phyloP scores from a whole-genome alignment of 2,329 filamentous ascomycete genomes.

The Stachybotrys elegans region DNA sequence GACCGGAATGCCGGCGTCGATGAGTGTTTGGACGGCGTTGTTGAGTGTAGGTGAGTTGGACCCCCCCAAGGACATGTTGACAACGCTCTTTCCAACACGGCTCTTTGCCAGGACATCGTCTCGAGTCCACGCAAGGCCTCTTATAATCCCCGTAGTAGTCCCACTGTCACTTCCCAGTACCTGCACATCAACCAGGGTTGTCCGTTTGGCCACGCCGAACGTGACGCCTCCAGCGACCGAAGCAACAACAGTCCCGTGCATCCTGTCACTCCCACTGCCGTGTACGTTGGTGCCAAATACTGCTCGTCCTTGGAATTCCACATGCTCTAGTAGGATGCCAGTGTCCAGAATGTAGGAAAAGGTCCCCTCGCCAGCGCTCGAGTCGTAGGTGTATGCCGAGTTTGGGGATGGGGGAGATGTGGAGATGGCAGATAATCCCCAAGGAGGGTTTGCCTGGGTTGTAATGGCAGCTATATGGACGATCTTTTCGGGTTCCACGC shows the following conservation, averaged over 20 bases:
- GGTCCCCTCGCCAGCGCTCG: constrained; percentile 27
- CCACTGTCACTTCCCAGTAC: constrained; percentile 10
- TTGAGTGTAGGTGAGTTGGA: not conserved
- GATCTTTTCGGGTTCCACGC: not conserved
- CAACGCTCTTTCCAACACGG: constrained; percentile 23
- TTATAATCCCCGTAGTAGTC: constrained; percentile 27
- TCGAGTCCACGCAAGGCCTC: constrained; percentile 36
- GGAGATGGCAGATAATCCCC: constrained; percentile 2
- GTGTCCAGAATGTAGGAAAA: constrained; percentile 39
- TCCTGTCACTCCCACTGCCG: constrained; percentile 10
- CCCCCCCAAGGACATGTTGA: constrained; percentile 38
- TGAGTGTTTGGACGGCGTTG: not conserved
- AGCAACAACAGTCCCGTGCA: constrained; percentile 32
- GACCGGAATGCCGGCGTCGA: not conserved
- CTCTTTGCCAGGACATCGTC: constrained; percentile 25
- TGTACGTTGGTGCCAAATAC: constrained; percentile 24
- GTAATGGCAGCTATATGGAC: not conserved
- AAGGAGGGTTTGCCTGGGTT: not conserved
- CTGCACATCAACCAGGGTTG: constrained; percentile 27
- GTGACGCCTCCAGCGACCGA: constrained; percentile 27
- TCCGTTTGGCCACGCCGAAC: constrained; percentile 35
- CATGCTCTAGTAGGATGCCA: constrained; percentile 28
- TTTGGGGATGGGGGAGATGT: not conserved
- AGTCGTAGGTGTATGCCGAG: constrained; percentile 27
- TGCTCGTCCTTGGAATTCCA: constrained; percentile 35